Evolutionary conservation across 345 rosid genomes (phyloP).

Genomic region (Turnera subulata): DNA sequence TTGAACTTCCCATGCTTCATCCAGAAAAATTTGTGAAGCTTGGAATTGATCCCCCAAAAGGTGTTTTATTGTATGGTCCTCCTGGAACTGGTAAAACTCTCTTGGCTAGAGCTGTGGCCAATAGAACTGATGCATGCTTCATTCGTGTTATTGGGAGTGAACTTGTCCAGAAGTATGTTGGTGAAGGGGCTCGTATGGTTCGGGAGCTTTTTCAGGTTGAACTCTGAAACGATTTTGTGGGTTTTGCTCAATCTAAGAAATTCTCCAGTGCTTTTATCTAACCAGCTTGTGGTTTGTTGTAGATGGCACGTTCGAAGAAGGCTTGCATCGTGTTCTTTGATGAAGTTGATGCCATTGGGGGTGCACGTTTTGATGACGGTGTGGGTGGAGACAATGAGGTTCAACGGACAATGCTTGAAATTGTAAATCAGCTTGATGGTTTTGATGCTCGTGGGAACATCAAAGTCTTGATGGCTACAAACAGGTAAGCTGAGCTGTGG

Average conservation of each 20-base stretch:
- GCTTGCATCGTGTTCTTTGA: constrained; percentile 87
- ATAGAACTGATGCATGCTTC: constrained; percentile 98
- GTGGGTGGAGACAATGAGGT: constrained; percentile 82
- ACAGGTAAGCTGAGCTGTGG: constrained; percentile 67
- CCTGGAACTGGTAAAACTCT: constrained; percentile 98
- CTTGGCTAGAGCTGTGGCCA: constrained; percentile 96
- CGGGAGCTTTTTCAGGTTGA: constrained; percentile 94
- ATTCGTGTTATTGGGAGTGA: constrained; percentile 98
- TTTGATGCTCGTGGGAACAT: constrained; percentile 96
- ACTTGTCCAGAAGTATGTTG: constrained; percentile 97
- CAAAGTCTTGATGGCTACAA: constrained; percentile 99
- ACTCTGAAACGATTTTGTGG: neutral
- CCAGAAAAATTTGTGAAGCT: constrained; percentile 99
- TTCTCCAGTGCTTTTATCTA: neutral
- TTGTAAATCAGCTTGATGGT: constrained; percentile 86
- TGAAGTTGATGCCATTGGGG: constrained; percentile 81
- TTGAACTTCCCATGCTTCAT: constrained; percentile 98
- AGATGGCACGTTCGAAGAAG: constrained; percentile 90
- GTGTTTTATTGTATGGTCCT: constrained; percentile 97
- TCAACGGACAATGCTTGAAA: constrained; percentile 86
- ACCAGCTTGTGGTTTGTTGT: constrained; percentile 4
- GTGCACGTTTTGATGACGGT: constrained; percentile 83
- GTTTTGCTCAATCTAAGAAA: neutral
- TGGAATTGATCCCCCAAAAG: constrained; percentile 99
- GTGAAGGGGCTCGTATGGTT: constrained; percentile 99